phyloP scores from a whole-genome alignment of 495 filamentous ascomycete genomes.

The Xylaria nigripes region DNA sequence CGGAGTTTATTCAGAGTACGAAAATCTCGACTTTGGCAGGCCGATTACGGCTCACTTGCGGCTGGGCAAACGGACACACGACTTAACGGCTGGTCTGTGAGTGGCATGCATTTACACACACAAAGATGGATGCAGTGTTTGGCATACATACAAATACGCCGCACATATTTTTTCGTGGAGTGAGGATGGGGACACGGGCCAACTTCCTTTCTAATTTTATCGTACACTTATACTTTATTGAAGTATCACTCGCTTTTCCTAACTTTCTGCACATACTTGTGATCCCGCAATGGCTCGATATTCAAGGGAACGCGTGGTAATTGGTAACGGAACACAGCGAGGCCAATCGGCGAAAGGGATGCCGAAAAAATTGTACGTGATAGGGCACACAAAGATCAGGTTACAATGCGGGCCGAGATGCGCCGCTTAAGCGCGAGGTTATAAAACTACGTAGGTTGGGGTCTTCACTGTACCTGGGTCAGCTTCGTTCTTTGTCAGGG shows the following conservation, averaged over 20 bases:
- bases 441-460: no score
- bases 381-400: no score
- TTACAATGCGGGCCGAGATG: no score
- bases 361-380: not conserved
- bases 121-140: slow-evolving; percentile 2
- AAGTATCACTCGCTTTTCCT: no score
- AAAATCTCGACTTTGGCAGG: slow-evolving; percentile 2
- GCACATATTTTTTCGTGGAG: no score
- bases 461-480: no score
- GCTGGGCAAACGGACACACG: not conserved
- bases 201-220: no score
- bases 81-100: not conserved
- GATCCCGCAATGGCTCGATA: not conserved
- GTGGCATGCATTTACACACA: slow-evolving; percentile 8
- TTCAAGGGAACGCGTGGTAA: not conserved
- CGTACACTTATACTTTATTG: no score
- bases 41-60: not conserved
- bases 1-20: slow-evolving; percentile 1
- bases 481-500: no score
- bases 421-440: no score
- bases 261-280: no score
- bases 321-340: not conserved
- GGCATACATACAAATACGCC: not conserved
- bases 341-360: not conserved
- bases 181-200: no score